Evolutionary conservation across 2,329 filamentous ascomycete genomes (phyloP).

Genomic region (Balansia obtecta): DNA sequence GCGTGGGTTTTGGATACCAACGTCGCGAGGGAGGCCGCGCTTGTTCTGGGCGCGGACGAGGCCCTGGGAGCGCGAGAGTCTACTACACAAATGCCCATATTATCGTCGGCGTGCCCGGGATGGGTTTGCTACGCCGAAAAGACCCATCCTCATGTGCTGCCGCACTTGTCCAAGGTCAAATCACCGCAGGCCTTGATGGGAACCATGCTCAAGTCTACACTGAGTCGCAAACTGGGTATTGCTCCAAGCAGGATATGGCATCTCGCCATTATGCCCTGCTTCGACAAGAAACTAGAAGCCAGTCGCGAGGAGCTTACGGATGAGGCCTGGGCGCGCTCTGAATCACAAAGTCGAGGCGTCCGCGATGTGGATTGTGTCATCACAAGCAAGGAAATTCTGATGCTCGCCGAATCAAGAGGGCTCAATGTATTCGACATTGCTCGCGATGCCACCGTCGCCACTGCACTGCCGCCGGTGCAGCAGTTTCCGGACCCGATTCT

Average conservation of each 20-base stretch:
- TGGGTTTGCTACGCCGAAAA: constrained; percentile 99
- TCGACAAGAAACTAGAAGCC: constrained; percentile 97
- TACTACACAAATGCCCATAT: constrained; percentile 40
- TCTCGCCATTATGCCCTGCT: constrained; percentile 92
- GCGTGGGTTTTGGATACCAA: constrained; percentile 89
- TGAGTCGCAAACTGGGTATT: constrained; percentile 62
- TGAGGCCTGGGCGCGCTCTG: constrained; percentile 51
- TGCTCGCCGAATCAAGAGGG: constrained; percentile 69
- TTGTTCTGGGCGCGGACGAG: constrained; percentile 70
- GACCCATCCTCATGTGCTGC: constrained; percentile 85
- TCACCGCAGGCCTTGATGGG: constrained; percentile 88
- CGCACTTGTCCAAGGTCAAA: constrained; percentile 82
- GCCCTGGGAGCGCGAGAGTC: constrained; percentile 30
- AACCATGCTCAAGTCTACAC: constrained; percentile 75
- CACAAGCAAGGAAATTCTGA: constrained; percentile 86
- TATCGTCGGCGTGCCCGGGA: constrained; percentile 86
- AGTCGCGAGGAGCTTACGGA: constrained; percentile 87
- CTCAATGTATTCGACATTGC: constrained; percentile 60
- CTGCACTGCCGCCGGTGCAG: constrained; percentile 21
- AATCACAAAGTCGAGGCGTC: constrained; percentile 40
- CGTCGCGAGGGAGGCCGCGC: constrained; percentile 63
- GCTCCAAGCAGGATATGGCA: constrained; percentile 81
- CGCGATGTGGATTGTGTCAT: constrained; percentile 97
- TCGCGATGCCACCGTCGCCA: constrained; percentile 23
- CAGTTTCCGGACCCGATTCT: constrained; percentile 64